Percentiles rank a stretch among this genome's conserved stretches.
Conservation (phyloP, 1,284 basidiomycete genomes). For the Ganoderma sinense region DNA sequence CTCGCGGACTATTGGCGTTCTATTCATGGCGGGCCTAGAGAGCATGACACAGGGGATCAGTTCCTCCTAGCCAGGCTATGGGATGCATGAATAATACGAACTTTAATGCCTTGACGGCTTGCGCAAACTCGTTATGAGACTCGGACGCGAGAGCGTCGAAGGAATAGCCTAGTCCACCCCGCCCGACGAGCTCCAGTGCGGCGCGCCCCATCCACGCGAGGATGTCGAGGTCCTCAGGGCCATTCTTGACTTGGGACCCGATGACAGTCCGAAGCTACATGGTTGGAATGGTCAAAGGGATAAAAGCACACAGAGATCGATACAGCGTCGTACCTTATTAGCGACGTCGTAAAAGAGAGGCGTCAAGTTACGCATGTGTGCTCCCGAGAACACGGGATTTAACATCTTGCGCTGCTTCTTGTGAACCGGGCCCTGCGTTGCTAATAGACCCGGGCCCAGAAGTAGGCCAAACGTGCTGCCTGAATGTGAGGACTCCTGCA, state of each 20-base stretch:
- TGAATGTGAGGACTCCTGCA: background rate
- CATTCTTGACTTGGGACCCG: constrained; percentile 15
- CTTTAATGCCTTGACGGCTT: constrained; percentile 21
- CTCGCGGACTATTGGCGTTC: background rate
- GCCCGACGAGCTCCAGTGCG: constrained; percentile 42
- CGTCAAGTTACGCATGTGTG: constrained; percentile 35
- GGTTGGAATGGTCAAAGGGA: background rate
- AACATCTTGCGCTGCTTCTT: constrained; percentile 36
- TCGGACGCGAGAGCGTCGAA: constrained; percentile 43
- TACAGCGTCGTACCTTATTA: constrained; percentile 20
- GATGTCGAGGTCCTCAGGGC: constrained; percentile 42
- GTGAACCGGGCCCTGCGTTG: constrained; percentile 27
- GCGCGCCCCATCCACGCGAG: constrained; percentile 45
- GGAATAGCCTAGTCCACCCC: constrained; percentile 46
- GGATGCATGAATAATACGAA: background rate
- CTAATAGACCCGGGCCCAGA: constrained; percentile 15
- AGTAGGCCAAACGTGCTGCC: background rate
- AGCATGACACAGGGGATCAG: background rate
- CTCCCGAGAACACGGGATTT: constrained; percentile 38
- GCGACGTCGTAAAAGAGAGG: constrained; percentile 35
- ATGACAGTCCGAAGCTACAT: constrained; percentile 28
- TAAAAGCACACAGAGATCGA: background rate
- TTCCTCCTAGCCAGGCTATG: too few species aligned
- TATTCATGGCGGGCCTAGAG: background rate
- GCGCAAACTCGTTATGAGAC: constrained; percentile 33